Conservation (phyloP, 2,329 filamentous ascomycete species). For the Davidsoniella virescens region DNA sequence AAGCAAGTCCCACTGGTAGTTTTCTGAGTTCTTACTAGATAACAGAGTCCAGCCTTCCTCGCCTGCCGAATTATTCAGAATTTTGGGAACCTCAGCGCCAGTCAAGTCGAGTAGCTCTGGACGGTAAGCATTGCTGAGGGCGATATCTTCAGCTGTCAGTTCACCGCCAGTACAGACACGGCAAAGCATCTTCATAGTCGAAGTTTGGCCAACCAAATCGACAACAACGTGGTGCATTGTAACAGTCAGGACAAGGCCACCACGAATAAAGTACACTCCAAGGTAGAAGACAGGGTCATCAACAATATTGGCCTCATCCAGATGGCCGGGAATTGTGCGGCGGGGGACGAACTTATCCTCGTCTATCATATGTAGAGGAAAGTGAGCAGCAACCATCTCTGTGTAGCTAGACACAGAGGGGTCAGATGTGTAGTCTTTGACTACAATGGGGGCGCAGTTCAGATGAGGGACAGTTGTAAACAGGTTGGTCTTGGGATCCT, state of each 20-base stretch:
- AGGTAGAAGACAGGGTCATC: neutral
- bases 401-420: neutral
- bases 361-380: neutral
- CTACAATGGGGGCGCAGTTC: neutral
- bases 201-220: neutral
- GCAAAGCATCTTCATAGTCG: neutral
- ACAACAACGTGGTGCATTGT: neutral
- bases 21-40: too few species aligned
- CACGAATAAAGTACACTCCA: neutral
- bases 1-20: neutral
- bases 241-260: neutral
- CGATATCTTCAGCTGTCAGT: neutral
- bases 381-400: neutral
- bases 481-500: neutral
- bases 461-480: neutral
- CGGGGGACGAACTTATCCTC: neutral
- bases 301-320: neutral
- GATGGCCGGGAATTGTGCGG: neutral
- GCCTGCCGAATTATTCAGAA: neutral
- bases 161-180: neutral
- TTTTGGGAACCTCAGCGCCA: neutral
- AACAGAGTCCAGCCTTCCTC: neutral
- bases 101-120: neutral
- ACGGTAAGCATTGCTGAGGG: neutral
- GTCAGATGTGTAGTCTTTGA: conserved; percentile 3